Percentiles rank a stretch among this genome's conserved stretches.
Evolutionary conservation across 2,329 filamentous ascomycete genomes (phyloP).

Genomic region (Claviceps monticola): DNA sequence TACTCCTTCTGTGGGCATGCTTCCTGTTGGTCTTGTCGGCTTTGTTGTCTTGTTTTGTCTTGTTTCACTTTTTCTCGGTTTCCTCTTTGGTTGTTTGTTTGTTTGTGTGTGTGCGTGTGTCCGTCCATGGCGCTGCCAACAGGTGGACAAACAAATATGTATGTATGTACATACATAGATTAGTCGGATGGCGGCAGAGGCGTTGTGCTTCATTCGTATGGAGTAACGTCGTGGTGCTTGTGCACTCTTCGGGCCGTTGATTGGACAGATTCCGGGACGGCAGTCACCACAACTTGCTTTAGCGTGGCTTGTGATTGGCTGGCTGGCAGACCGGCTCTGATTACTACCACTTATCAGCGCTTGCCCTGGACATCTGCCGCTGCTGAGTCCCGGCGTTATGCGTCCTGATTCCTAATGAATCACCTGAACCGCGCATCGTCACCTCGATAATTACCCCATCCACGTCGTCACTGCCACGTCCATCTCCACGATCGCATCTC

Average conservation of each 20-base stretch:
- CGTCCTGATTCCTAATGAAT: background rate
- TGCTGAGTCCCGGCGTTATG: background rate
- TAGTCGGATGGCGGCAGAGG: too few relatives aligned
- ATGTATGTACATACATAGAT: too few relatives aligned
- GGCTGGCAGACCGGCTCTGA: too few relatives aligned
- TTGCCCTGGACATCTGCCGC: background rate
- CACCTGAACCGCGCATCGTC: background rate
- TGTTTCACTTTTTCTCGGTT: background rate
- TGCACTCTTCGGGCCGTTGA: too few relatives aligned
- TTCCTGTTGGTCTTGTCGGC: background rate
- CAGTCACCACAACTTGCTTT: too few relatives aligned
- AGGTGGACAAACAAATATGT: too few relatives aligned
- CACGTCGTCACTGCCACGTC: background rate
- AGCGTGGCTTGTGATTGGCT: too few relatives aligned
- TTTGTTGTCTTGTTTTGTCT: background rate
- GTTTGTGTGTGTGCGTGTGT: background rate
- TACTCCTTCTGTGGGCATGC: slow-evolving; percentile 18
- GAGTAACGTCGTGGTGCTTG: too few relatives aligned
- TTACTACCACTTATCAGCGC: too few relatives aligned
- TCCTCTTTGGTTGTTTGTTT: background rate
- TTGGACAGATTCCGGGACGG: too few relatives aligned
- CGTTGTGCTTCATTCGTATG: too few relatives aligned
- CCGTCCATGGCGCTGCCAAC: background rate
- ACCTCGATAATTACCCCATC: background rate
- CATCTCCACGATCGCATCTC: background rate